Evolutionary conservation across 805 yeast species (phyloP).

Genomic region (Lachancea fermentati): DNA sequence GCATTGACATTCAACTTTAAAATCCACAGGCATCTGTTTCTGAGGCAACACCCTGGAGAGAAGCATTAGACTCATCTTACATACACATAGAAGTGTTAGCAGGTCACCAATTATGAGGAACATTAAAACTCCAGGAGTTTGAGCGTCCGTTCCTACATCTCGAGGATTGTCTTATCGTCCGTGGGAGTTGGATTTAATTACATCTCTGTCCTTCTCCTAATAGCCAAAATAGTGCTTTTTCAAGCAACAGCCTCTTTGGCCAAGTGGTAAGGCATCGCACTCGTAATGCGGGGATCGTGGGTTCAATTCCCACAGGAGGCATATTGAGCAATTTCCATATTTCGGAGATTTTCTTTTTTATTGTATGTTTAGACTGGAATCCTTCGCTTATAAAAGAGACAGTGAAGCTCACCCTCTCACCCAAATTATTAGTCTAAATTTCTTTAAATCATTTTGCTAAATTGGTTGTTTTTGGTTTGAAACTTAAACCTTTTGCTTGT

Average conservation of each 20-base stretch:
- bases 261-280: conserved; percentile 56
- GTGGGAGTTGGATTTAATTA: too few species aligned
- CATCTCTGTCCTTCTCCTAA: background rate
- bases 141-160: too few species aligned
- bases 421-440: background rate
- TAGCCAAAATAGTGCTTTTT: background rate
- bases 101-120: too few species aligned
- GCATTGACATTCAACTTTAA: too few species aligned
- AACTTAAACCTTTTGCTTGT: too few species aligned
- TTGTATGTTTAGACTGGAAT: background rate
- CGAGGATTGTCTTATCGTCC: too few species aligned
- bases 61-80: too few species aligned
- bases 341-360: conserved; percentile 4
- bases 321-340: conserved; percentile 10
- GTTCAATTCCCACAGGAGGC: conserved; percentile 54
- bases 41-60: too few species aligned
- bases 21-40: too few species aligned
- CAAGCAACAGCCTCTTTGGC: conserved; percentile 40
- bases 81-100: too few species aligned
- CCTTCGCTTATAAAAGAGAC: background rate
- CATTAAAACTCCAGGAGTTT: too few species aligned
- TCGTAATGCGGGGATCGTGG: conserved; percentile 55
- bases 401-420: conserved; percentile 1
- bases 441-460: background rate
- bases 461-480: too few species aligned